Percentiles rank a stretch among this genome's conserved stretches.
Evolutionary conservation across 2,329 filamentous ascomycete species (phyloP).

Genomic region (Diaporthe nobilis): DNA sequence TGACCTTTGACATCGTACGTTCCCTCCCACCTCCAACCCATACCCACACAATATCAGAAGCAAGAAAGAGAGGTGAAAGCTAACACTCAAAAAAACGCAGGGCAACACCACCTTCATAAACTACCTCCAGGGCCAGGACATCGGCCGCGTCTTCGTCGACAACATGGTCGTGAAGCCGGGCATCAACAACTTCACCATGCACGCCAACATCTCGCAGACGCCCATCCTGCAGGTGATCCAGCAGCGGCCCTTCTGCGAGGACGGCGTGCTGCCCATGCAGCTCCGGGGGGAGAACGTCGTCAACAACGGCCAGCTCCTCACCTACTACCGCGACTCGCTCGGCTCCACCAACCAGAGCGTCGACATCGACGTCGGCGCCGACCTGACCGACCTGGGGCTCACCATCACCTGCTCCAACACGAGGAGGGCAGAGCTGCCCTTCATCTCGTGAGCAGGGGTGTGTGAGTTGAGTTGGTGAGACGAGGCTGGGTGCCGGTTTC

Average conservation of each 20-base stretch:
- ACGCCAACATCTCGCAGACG: slow-evolving; percentile 66
- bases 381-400: slow-evolving; percentile 50
- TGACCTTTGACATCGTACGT: slow-evolving; percentile 75
- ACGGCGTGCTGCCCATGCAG: slow-evolving; percentile 67
- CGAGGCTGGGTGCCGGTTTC: not conserved
- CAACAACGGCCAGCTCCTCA: slow-evolving; percentile 65
- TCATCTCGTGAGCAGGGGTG: not conserved
- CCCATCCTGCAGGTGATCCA: slow-evolving; percentile 61
- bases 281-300: slow-evolving; percentile 67
- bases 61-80: not conserved
- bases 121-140: slow-evolving; percentile 62
- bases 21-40: not conserved
- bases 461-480: not conserved
- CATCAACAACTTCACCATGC: slow-evolving; percentile 68
- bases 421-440: not conserved
- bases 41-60: not conserved
- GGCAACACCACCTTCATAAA: slow-evolving; percentile 76
- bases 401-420: slow-evolving; percentile 37
- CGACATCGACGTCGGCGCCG: slow-evolving; percentile 64
- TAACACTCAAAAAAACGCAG: slow-evolving; percentile 49
- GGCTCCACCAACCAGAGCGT: slow-evolving; percentile 65
- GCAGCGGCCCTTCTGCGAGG: slow-evolving; percentile 64
- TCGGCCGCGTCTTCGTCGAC: slow-evolving; percentile 71
- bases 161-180: slow-evolving; percentile 73
- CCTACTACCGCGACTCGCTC: slow-evolving; percentile 71